Evolutionary conservation across 495 filamentous ascomycete species (phyloP), one percentile per base, ranked within the genome.

Genomic region (Neurospora sp.): DNA sequence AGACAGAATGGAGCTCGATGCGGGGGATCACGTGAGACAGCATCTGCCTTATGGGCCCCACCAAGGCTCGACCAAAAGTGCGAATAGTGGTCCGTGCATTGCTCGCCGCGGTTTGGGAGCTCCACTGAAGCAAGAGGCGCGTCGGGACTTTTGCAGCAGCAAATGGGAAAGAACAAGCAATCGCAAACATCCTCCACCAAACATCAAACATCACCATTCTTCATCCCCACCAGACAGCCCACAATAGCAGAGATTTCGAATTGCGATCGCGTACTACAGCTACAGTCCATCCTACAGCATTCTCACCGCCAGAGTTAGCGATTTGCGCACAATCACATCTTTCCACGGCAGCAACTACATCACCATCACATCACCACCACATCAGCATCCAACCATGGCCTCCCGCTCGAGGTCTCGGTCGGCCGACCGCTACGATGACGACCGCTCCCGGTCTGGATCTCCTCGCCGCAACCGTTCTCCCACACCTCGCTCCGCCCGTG

Each of bases 361-460:
- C 48, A 59, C 48, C 65, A 27, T 8, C 41, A 20, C 35, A 31
- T 31, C 31, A 31, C 31, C 46, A 65, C 48, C 53, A 72, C 9
- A 42, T 39, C 31, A 31, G 0, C 39, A 41, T 14, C 61, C 31
- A 38, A 41, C 39, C 44, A 78, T 79, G 77, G 73, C 70, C 22
- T 76, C 76, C n/a, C 14, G 72, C 35, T 69, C 69, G 18, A 69
- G 75, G 48, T 76, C 71, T n/a, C 53, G 70, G 39, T 69, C 73
- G 71, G 12, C 69, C 5, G 40, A 44, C 73, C 61, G 12, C 69
- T 69, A 27, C 44, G 75, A 37, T 38, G 75, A 73, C 69, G 69
- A 72, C 65, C 73, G 39, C 37, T 68, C 22, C 46, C 72, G 69
- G 0, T 61, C 72, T 53, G 73, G 18, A 1, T 71, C 73, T 0